These are phyloP conservation scores for Xylaria sp. DNA, from an alignment of 2,329 filamentous ascomycete species.

Conservation along the genomic window DNA sequence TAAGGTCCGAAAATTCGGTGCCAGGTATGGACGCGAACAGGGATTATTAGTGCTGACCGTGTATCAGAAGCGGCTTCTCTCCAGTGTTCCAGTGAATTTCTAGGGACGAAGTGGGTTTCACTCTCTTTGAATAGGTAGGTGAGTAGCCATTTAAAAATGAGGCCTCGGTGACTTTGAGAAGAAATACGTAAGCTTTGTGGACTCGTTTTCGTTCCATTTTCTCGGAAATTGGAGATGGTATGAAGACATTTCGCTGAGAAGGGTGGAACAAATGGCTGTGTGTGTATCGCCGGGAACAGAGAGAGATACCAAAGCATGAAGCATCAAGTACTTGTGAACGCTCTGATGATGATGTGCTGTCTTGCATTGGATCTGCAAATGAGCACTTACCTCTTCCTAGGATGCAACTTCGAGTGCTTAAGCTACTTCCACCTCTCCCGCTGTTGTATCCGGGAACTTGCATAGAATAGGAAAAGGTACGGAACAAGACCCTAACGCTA, in stretches of 20 bases:
- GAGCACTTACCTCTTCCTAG: neutral
- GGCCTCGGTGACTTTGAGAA: neutral
- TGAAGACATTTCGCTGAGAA: neutral
- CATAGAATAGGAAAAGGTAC: neutral
- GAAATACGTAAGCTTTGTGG: neutral
- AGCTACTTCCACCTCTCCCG: neutral
- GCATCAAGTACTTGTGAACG: slow-evolving; percentile 7
- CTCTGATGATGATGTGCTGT: slow-evolving; percentile 14
- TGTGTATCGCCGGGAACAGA: neutral
- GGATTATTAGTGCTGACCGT: slow-evolving; percentile 7
- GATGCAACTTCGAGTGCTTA: slow-evolving; percentile 4
- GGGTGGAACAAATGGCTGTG: neutral
- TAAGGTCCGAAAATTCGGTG: too few relatives aligned
- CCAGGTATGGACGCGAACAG: neutral
- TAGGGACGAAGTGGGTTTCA: neutral
- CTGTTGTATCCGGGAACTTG: neutral
- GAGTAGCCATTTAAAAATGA: neutral
- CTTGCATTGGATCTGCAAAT: slow-evolving; percentile 18
- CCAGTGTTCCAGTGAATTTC: neutral
- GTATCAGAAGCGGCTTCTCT: neutral
- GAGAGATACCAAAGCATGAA: neutral
- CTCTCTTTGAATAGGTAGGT: slow-evolving; percentile 1
- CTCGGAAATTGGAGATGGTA: neutral
- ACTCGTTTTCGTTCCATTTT: neutral
- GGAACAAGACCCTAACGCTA: neutral